These are phyloP conservation scores for Heliamphora exappendiculata DNA, from an alignment of 148 eudicot genomes.

Conservation along the genomic window DNA sequence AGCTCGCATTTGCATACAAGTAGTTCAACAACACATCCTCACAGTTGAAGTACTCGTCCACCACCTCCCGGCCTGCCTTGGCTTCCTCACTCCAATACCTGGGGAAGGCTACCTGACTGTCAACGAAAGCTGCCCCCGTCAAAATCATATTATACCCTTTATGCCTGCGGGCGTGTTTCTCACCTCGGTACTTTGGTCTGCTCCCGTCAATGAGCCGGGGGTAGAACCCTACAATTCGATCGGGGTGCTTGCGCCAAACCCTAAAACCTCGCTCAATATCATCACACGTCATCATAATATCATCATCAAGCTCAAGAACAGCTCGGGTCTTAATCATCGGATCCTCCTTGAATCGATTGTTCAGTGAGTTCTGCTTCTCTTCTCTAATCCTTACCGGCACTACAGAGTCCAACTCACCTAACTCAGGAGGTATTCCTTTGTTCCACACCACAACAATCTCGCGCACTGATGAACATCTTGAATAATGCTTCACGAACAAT, in stretches of 20 bases:
- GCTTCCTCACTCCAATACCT: slow-evolving; percentile 86
- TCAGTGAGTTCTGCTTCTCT: slow-evolving; percentile 74
- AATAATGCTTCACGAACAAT: slow-evolving; percentile 79
- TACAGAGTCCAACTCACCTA: slow-evolving; percentile 67
- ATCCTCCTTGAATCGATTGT: slow-evolving; percentile 73
- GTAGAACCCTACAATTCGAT: slow-evolving; percentile 82
- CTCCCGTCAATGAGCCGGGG: slow-evolving; percentile 57
- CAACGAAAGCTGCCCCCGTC: slow-evolving; percentile 92
- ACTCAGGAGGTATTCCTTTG: slow-evolving; percentile 68
- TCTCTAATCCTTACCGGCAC: slow-evolving; percentile 79
- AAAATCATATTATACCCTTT: slow-evolving; percentile 83
- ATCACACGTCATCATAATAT: slow-evolving; percentile 88
- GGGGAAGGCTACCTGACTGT: slow-evolving; percentile 44
- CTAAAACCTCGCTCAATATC: slow-evolving; percentile 84
- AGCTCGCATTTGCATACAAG: slow-evolving; percentile 77
- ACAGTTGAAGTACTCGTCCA: slow-evolving; percentile 69
- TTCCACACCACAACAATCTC: slow-evolving; percentile 95
- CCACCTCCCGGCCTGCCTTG: slow-evolving; percentile 52
- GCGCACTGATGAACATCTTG: slow-evolving; percentile 85
- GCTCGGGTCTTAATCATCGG: slow-evolving; percentile 68
- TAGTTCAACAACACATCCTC: slow-evolving; percentile 92
- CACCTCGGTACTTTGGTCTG: slow-evolving; percentile 58
- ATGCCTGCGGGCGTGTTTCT: slow-evolving; percentile 68
- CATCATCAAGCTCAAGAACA: slow-evolving; percentile 91
- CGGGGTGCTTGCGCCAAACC: slow-evolving; percentile 89